Base-by-base conservation (phyloP, 306 rosid species). In the Fagus sylvatica region DNA sequence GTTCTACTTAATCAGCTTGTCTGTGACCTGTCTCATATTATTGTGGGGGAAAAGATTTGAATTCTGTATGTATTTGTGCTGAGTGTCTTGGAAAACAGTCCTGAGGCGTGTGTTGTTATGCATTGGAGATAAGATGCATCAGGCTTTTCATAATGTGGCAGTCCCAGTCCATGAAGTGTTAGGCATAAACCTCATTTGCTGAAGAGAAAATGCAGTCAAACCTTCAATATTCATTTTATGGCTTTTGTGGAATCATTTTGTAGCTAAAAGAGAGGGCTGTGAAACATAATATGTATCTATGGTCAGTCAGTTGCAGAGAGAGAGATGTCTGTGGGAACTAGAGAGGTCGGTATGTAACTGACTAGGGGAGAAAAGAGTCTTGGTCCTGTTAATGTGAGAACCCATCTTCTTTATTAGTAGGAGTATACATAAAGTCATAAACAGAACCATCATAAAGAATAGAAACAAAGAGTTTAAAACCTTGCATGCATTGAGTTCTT, bases 1-100 rank as follows among this genome's bases (percentile, higher is more conserved):
- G 12, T 16, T 53, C 32, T 57, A 28, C 74, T 65, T 65, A 65
- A 74, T 79, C 67, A 54, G 32, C 71, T 39, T 53, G 34, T 84
- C 55, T 53, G 71, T 77, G 10, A 37, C n/a, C n/a, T 75, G 76
- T 65, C 46, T 42, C 53, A n/a, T 37, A 36, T 16, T 70, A 67
- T 75, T 30, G 13, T 62, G 60, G 54, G 37, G 51, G 60, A 1
- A 19, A 15, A 30, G 36, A 64, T 71, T 46, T 46, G 51, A 46
- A 46, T 46, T 46, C 51, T 46, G 51, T 46, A 46, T 46, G 11
- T 22, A 46, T 46, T 46, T 46, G 9, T 13, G 3, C 4, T 2
- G 9, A 2, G 51, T 10, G 13, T 46, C 51, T 46, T 46, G 3
- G 11, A 46, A 46, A 46, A 46, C 51, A 10, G 9, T 46, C 65